Evolutionary conservation across 176 grass and related monocot species (phyloP), one percentile per base, ranked within the genome.

Genomic region (Oryza brachyantha): DNA sequence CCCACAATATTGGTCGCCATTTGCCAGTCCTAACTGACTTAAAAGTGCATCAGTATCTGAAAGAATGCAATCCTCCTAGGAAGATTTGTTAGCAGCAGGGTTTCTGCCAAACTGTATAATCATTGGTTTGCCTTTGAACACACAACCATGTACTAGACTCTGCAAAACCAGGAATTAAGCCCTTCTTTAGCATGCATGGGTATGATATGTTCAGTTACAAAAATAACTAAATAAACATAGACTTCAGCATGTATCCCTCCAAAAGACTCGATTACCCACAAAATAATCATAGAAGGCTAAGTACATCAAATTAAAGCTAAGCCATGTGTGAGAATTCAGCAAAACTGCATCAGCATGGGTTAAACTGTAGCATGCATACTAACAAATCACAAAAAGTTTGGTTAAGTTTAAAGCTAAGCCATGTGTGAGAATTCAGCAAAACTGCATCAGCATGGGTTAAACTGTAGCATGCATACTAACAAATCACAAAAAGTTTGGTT

Each of bases 21-120:
- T 74, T 59, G 40, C 0, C 19, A 31, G 45, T 52, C 35, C 27
- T n/a, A 29, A 75, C 14, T 9, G 14, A 28, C 52, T 60, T 31
- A 41, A 39, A 60, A 79, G 50, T 35, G 48, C n/a, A 28, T 29
- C 60, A 73, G 68, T 78, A 38, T 80, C 16, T 29, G 50, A 41
- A 86, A 35, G 64, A 14, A 21, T 36, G 32, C 3, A 58, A 45
- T 9, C 57, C 22, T 65, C 58, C 45, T 80, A 91, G 27, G 82
- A 82, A 68, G 77, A 40, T 92, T 94, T 94, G 69, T 79, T 86
- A 38, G 77, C 80, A 85, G 82, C 82, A 85, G 95, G 87, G 71
- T 86, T 97, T 19, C 95, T 91, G 46, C 90, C 95, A 66, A 98
- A 94, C 42, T 98, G 95, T 70, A 98, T 94, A 66, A 98, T 93